Conservation (phyloP, 2,329 filamentous ascomycete genomes). For the Cadophora gregata region DNA sequence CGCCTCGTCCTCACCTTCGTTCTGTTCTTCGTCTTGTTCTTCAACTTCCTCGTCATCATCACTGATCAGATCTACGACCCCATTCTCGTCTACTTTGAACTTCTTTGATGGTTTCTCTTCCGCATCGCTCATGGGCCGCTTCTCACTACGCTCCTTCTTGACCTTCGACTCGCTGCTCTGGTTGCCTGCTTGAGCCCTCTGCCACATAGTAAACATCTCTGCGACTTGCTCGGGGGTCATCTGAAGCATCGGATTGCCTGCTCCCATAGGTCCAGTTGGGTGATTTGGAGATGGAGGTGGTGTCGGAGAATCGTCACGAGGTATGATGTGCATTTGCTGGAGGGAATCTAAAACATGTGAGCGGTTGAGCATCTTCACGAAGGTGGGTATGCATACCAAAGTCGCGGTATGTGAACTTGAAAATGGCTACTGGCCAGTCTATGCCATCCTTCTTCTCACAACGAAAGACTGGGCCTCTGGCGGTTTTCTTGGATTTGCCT, state of each 20-base stretch:
- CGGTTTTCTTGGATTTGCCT: slow-evolving; percentile 7
- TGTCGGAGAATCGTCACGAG: slow-evolving; percentile 30
- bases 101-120: background rate
- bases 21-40: too few species aligned
- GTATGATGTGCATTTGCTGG: slow-evolving; percentile 33
- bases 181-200: background rate
- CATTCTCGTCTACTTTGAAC: background rate
- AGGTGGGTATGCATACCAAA: slow-evolving; percentile 27
- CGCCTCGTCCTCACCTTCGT: background rate
- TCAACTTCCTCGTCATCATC: slow-evolving; percentile 1
- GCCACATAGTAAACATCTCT: background rate
- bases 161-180: background rate
- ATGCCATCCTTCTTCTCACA: slow-evolving; percentile 34
- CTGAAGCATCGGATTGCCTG: too few species aligned
- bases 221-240: too few species aligned
- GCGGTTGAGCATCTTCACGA: background rate
- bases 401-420: slow-evolving; percentile 40
- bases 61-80: slow-evolving; percentile 6
- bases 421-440: slow-evolving; percentile 27
- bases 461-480: background rate
- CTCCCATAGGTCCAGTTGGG: background rate
- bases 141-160: slow-evolving; percentile 12
- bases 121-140: background rate
- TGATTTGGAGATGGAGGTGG: background rate
- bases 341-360: slow-evolving; percentile 29